Percentiles rank a stretch among this genome's conserved stretches.
phyloP scores from a whole-genome alignment of 116 monocot species.

The Phalaenopsis hybrid region DNA sequence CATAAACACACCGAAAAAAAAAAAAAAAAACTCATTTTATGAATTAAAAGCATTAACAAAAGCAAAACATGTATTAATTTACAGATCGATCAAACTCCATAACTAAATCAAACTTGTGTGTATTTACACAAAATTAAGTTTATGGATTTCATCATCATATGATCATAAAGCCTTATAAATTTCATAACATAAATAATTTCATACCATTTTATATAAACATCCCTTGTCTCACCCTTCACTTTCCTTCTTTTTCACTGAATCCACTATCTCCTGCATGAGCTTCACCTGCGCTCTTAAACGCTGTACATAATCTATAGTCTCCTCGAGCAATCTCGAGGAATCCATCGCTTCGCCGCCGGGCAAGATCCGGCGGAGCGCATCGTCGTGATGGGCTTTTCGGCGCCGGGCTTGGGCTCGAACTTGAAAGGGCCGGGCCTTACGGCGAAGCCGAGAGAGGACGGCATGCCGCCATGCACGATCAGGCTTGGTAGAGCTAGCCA shows the following conservation, averaged over 20 bases:
- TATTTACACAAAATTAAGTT: not conserved
- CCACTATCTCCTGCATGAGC: not conserved
- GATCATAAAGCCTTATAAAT: not conserved
- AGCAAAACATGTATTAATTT: not conserved
- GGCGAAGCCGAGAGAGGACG: not conserved
- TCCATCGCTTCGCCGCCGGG: conserved; percentile 7
- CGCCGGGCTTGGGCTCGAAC: not conserved
- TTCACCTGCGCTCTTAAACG: not conserved
- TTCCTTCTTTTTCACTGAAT: not conserved
- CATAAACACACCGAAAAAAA: no score
- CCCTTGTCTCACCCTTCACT: not conserved
- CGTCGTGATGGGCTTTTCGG: no score
- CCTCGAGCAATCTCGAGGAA: not conserved
- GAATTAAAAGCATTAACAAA: not conserved
- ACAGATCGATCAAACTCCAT: not conserved
- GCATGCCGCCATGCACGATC: not conserved
- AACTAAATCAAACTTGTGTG: not conserved
- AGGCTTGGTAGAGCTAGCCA: not conserved
- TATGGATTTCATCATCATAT: not conserved
- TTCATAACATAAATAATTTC: not conserved
- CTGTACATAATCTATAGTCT: not conserved
- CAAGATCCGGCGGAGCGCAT: not conserved
- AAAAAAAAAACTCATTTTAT: no score
- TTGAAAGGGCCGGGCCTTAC: not conserved
- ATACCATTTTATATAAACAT: conserved; percentile 7